Evolutionary conservation across 1,139 yeast genomes (phyloP).

Genomic region (Geotrichum candidum): DNA sequence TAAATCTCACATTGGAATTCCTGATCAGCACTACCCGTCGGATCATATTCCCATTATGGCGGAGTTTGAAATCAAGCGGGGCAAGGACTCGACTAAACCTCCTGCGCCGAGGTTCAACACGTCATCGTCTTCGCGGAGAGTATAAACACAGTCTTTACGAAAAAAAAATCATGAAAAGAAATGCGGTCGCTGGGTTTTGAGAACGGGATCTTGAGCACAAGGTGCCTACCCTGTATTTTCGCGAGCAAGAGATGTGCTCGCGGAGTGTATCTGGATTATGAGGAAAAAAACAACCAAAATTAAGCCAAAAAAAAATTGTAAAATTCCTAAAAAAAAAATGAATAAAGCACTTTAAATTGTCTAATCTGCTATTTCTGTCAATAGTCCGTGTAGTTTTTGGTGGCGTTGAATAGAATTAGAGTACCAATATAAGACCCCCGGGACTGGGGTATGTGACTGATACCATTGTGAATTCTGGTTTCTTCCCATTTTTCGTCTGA

Average conservation of each 20-base stretch:
- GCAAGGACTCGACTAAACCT: slow-evolving; percentile 27
- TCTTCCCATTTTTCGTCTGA: too few relatives aligned
- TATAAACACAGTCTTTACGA: background rate
- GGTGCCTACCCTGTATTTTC: background rate
- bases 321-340: background rate
- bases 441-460: too few relatives aligned
- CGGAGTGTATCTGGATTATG: background rate
- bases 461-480: too few relatives aligned
- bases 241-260: background rate
- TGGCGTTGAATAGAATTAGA: too few relatives aligned
- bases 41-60: slow-evolving; percentile 86
- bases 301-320: background rate
- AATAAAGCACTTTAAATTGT: too few relatives aligned
- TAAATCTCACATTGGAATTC: slow-evolving; percentile 78
- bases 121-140: slow-evolving; percentile 5
- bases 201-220: background rate
- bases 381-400: too few relatives aligned
- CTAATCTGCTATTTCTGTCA: too few relatives aligned
- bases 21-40: slow-evolving; percentile 89
- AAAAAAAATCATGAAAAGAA: background rate
- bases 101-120: slow-evolving; percentile 29
- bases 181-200: background rate
- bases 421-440: too few relatives aligned
- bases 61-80: slow-evolving; percentile 59
- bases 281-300: background rate